Percentiles rank a stretch among this genome's conserved stretches.
Conservation (phyloP, 495 filamentous ascomycete species). For the Neurospora sp. region DNA sequence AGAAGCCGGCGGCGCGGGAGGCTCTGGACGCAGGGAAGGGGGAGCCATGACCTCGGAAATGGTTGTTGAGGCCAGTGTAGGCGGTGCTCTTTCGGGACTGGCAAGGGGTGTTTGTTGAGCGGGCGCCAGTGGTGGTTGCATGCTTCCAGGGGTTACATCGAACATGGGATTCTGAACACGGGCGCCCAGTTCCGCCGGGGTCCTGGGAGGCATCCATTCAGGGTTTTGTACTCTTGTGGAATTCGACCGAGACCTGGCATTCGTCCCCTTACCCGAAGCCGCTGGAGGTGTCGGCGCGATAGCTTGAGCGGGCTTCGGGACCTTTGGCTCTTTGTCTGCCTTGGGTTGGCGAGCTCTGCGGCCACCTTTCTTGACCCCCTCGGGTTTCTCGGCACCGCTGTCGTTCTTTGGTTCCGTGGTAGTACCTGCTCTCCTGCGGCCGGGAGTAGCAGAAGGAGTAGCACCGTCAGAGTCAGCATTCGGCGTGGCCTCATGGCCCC, state of each 20-base stretch:
- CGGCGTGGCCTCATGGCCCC: conserved; percentile 34
- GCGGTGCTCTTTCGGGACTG: conserved; percentile 27
- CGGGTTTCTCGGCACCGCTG: conserved; percentile 43
- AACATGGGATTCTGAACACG: conserved; percentile 22
- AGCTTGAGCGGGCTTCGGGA: conserved; percentile 22
- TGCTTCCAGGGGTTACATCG: conserved; percentile 22
- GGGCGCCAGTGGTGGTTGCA: conserved; percentile 30
- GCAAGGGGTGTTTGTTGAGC: conserved; percentile 22
- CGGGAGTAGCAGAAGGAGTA: conserved; percentile 36
- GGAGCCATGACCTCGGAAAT: conserved; percentile 41
- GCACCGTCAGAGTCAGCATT: conserved; percentile 45
- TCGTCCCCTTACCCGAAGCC: conserved; percentile 16
- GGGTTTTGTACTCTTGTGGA: conserved; percentile 27
- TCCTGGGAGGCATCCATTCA: conserved; percentile 27
- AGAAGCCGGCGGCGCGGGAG: conserved; percentile 26
- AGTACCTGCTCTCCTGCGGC: conserved; percentile 39
- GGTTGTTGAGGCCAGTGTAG: conserved; percentile 16
- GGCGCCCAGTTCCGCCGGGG: conserved; percentile 22
- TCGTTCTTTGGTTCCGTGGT: conserved; percentile 34
- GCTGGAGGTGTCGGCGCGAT: conserved; percentile 33
- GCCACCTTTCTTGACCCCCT: conserved; percentile 32
- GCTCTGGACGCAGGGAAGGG: conserved; percentile 38
- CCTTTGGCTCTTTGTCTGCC: conserved; percentile 27
- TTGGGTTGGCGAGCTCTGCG: conserved; percentile 36
- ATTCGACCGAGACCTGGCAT: conserved; percentile 35